Percentiles rank a stretch among this genome's conserved stretches.
Evolutionary conservation across 352 stramenopile species (phyloP).

Genomic region (Phytophthora crassamura): DNA sequence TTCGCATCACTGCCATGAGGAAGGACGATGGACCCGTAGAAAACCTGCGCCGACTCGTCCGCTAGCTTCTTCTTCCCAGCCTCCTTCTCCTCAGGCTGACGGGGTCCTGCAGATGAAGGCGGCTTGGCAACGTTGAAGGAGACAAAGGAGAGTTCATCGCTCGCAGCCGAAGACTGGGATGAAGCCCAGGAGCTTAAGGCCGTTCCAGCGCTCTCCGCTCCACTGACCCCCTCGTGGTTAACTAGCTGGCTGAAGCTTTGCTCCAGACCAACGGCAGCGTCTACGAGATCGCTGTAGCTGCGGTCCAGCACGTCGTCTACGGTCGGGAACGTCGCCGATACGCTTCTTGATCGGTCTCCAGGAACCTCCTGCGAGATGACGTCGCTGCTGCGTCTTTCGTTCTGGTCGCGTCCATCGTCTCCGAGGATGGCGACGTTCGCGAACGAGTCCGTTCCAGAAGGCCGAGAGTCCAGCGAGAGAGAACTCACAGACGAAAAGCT

Average conservation of each 20-base stretch:
- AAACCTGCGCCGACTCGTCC: slow-evolving; percentile 4
- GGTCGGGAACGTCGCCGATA: slow-evolving; percentile 1
- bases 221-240: slow-evolving; percentile 11
- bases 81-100: not conserved
- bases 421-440: slow-evolving; percentile 39
- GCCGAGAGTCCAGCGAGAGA: slow-evolving; percentile 20
- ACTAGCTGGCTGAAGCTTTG: slow-evolving; percentile 29
- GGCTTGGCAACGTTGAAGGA: slow-evolving; percentile 32
- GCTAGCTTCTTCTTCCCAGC: not conserved
- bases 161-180: slow-evolving; percentile 25
- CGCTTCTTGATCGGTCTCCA: not conserved
- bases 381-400: slow-evolving; percentile 35
- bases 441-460: slow-evolving; percentile 40
- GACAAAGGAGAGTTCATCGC: slow-evolving; percentile 36
- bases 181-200: slow-evolving; percentile 22
- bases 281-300: slow-evolving; percentile 40
- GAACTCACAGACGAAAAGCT: slow-evolving; percentile 30
- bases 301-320: slow-evolving; percentile 18
- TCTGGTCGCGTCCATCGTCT: slow-evolving; percentile 25
- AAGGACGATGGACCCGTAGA: slow-evolving; percentile 18
- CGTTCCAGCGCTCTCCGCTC: slow-evolving; percentile 3
- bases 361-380: slow-evolving; percentile 14
- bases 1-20: slow-evolving; percentile 6
- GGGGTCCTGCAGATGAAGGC: not conserved
- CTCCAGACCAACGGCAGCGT: slow-evolving; percentile 10